A percentile compares a stretch with the other conserved stretches of the same genome.
Conservation (phyloP, 2,329 filamentous ascomycete genomes). For the Amauroascus niger region DNA sequence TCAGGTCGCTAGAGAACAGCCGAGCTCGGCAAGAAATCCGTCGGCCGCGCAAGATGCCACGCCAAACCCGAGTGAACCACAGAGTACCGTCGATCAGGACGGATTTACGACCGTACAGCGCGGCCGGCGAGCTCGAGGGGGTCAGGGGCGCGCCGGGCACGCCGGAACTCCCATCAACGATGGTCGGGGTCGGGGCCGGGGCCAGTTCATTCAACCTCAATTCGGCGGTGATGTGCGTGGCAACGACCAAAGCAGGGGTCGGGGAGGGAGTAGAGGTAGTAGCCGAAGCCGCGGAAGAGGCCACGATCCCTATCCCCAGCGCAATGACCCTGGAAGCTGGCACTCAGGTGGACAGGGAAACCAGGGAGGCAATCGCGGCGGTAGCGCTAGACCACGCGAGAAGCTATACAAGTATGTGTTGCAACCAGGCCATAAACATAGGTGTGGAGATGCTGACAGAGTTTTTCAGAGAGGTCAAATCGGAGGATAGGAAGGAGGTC, state of each 20-base stretch:
- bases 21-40: not conserved
- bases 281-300: slow-evolving; percentile 19
- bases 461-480: not conserved
- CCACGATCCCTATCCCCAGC: slow-evolving; percentile 7
- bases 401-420: slow-evolving; percentile 2
- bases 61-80: too few species aligned
- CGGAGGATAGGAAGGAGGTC: not conserved
- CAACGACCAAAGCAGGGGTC: not conserved
- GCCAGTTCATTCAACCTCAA: not conserved
- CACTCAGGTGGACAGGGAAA: not conserved
- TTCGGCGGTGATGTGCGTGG: not conserved
- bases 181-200: not conserved
- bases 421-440: not conserved
- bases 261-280: slow-evolving; percentile 14
- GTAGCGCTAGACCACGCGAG: not conserved
- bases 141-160: not conserved
- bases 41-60: not conserved
- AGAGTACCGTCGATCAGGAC: not conserved
- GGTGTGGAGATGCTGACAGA: not conserved
- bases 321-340: not conserved
- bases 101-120: not conserved
- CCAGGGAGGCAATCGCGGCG: not conserved
- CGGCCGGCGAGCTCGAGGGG: not conserved
- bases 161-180: not conserved
- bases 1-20: not conserved